Evolutionary conservation across 2,329 filamentous ascomycete species (phyloP), one percentile per base, ranked within the genome.

Genomic region (Fusarium piperis): DNA sequence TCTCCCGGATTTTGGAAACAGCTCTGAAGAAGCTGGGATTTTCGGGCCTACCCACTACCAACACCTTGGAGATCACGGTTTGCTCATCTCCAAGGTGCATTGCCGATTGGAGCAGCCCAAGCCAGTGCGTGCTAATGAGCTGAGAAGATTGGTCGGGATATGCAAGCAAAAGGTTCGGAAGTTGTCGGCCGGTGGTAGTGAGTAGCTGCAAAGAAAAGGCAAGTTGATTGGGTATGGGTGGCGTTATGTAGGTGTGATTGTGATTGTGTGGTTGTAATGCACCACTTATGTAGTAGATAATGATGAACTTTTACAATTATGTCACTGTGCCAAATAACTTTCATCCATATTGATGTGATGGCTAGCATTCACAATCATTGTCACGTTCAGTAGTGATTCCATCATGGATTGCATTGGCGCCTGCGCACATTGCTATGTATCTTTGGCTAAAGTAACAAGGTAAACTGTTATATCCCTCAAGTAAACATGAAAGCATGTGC

Each of bases 81-180:
- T 74, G 3, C 59, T 80, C 1, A 48, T 81, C 20, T 75, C 78
- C 10, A 77, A 73, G 44, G 74, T 66, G 13, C 64, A 70, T n/a
- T 81, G 80, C 23, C 55, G 64, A 2, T 67, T 81, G 16, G 74
- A 80, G 51, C 77, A 81, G 55, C 79, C 80, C 3, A 72, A 67
- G 32, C 80, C 80, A 3, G 66, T 81, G 6, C 71, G 77, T 59
- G 76, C 71, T 6, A 75, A 70, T 10, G 78, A 81, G 58, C 59
- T 80, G 59, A 77, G 68, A 63, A 70, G 79, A 26, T 64, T 82
- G 8, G 73, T 77, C 3, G 78, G 75, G 41, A 58, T 80, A 20
- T 81, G 77, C 57, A 77, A 74, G 51, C 71, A 74, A 12, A 78
- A 69, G 8, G 62, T 74, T 48, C 71, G 73, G 20, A 68, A 67